phyloP scores from a whole-genome alignment of 352 stramenopile species.

The Globisporangium splendens region DNA sequence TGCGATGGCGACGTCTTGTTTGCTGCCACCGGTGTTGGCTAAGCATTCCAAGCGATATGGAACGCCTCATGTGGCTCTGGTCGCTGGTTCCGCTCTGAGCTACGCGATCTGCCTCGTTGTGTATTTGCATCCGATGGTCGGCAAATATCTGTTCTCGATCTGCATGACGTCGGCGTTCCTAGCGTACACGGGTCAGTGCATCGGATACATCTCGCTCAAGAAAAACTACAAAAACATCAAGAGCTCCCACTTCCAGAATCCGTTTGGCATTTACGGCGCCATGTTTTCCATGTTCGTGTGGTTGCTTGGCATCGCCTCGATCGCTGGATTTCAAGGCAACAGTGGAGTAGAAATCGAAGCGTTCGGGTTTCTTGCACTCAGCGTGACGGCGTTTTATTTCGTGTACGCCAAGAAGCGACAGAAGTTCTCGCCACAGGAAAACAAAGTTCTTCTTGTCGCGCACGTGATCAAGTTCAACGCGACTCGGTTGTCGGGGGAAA shows the following conservation, averaged over 20 bases:
- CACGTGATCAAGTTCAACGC: slow-evolving; percentile 25
- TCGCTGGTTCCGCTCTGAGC: slow-evolving; percentile 22
- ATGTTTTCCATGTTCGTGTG: slow-evolving; percentile 17
- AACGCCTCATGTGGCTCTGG: slow-evolving; percentile 22
- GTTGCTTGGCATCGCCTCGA: slow-evolving; percentile 9
- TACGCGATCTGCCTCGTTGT: slow-evolving; percentile 34
- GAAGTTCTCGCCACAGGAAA: slow-evolving; percentile 23
- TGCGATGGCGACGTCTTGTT: slow-evolving; percentile 37
- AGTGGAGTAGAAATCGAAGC: slow-evolving; percentile 4
- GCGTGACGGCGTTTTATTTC: slow-evolving; percentile 15
- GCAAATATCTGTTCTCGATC: not conserved
- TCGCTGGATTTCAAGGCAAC: slow-evolving; percentile 13
- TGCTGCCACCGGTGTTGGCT: slow-evolving; percentile 31
- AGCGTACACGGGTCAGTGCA: slow-evolving; percentile 27
- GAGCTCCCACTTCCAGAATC: slow-evolving; percentile 17
- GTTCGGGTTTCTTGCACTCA: not conserved
- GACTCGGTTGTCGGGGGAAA: not conserved
- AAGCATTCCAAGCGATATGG: slow-evolving; percentile 13
- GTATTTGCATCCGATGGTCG: slow-evolving; percentile 17
- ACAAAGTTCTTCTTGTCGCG: slow-evolving; percentile 18
- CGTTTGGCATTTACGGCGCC: slow-evolving; percentile 18
- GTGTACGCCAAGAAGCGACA: slow-evolving; percentile 17
- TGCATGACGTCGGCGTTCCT: slow-evolving; percentile 16
- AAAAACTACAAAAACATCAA: slow-evolving; percentile 19
- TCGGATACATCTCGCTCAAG: slow-evolving; percentile 26